Conservation (phyloP, 306 rosid species). For the Amphicarpaea edgeworthii region DNA sequence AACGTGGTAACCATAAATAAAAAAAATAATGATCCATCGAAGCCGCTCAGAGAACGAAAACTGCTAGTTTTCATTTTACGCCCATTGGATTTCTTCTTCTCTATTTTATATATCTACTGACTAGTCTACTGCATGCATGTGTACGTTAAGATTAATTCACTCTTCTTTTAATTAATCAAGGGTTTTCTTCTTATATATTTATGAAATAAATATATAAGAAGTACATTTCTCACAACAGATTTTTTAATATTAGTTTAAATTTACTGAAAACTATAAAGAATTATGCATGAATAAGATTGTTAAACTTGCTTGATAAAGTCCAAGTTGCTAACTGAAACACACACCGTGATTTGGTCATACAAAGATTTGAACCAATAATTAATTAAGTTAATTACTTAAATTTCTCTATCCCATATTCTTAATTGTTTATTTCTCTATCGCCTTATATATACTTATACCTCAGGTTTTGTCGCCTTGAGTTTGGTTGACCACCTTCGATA, state of each 20-base stretch:
- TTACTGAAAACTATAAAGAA: no score
- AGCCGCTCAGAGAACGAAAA: slow-evolving; percentile 2
- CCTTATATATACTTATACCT: no score
- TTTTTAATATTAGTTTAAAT: no score
- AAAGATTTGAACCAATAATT: not conserved
- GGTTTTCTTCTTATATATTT: no score
- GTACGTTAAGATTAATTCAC: not conserved
- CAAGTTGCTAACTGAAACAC: not conserved
- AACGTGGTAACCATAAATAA: not conserved
- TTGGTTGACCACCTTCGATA: slow-evolving; percentile 41
- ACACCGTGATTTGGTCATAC: not conserved
- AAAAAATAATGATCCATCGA: slow-evolving; percentile 1
- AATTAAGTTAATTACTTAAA: not conserved
- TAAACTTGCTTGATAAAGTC: no score
- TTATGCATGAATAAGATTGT: no score
- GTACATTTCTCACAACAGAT: no score
- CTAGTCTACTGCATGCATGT: not conserved
- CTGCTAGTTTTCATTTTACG: not conserved
- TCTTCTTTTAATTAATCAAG: not conserved
- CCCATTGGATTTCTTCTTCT: slow-evolving; percentile 23
- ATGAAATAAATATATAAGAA: no score
- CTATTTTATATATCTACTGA: not conserved
- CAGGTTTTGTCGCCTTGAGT: not conserved
- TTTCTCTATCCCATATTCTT: slow-evolving; percentile 13
- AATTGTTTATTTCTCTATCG: slow-evolving; percentile 3